Evolutionary conservation across 2,329 filamentous ascomycete species (phyloP), one percentile per base, ranked within the genome.

Genomic region (Trichophyton rubrum): DNA sequence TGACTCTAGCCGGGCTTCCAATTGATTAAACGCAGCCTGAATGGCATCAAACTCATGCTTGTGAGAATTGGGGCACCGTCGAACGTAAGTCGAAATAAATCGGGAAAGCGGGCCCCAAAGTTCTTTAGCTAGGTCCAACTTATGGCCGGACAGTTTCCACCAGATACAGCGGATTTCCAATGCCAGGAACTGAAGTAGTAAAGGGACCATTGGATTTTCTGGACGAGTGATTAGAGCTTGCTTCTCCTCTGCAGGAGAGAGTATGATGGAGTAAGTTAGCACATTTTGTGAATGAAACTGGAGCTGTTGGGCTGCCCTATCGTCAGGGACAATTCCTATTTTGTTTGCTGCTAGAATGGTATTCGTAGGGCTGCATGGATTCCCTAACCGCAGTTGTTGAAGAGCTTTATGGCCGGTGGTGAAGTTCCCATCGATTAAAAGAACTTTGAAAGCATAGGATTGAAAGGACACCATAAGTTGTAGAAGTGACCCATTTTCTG

Each of bases 291-390:
- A 74, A 4, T 78, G 67, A 1, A 74, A 65, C 60, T 77, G 74
- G n/a, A 79, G 67, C 61, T 79, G 75, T 20, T 73, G 64, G 11
- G 74, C 74, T 27, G 73, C 73, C 61, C 76, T 75, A 41, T 76
- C 74, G 27, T 67, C 67, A 2, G 68, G 61, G 4, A 77, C 59
- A n/a, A 62, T 64, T 3, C 71, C 70, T 2, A 68, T 64, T n/a
- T 76, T 68, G 13, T 73, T 59, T 2, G 74, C 75, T 20, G 67
- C 66, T 56, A 72, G 38, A 43, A 77, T 76, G 1, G 77, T 63
- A 49, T 69, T 71, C 3, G 69, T 70, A 27, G 75, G 75, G 58
- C 74, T 76, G 60, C 71, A 72, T 22, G 65, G 63, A 22, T 72
- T 71, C 1, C 70, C 68, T 5, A 72, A 55, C 59, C 71, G 67